Evolutionary conservation across 495 filamentous ascomycete genomes (phyloP).

Genomic region (Chaetomium fimeti): DNA sequence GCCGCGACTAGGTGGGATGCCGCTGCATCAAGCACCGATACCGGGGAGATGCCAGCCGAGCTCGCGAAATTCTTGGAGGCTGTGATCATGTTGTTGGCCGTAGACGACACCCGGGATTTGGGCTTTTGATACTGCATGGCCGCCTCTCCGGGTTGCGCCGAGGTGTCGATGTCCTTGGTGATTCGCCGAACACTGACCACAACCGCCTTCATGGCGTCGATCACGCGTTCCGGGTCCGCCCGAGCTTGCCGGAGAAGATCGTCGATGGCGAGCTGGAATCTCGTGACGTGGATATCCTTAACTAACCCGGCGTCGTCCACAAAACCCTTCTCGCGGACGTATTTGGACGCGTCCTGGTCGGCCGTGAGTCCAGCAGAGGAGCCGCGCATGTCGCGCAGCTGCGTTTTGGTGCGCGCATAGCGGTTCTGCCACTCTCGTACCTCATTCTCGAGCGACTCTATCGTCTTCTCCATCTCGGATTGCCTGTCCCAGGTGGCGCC

Average conservation of each 20-base stretch:
- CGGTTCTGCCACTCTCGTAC: conserved; percentile 84
- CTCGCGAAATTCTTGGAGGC: conserved; percentile 85
- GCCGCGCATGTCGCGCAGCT: conserved; percentile 75
- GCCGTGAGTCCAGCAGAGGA: conserved; percentile 72
- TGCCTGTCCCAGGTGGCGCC: conserved; percentile 78
- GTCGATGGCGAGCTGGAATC: conserved; percentile 92
- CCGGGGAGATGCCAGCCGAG: conserved; percentile 81
- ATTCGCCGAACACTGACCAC: conserved; percentile 77
- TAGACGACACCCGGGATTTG: conserved; percentile 76
- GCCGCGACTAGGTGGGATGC: conserved; percentile 87
- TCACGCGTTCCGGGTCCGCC: conserved; percentile 62
- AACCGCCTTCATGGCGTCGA: conserved; percentile 78
- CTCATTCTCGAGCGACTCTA: conserved; percentile 74
- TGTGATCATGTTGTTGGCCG: conserved; percentile 93
- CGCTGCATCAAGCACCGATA: conserved; percentile 91
- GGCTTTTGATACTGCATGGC: conserved; percentile 59
- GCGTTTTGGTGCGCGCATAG: conserved; percentile 82
- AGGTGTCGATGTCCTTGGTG: conserved; percentile 70
- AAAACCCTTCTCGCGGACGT: conserved; percentile 68
- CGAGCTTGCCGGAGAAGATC: conserved; percentile 81
- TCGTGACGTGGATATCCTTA: conserved; percentile 87
- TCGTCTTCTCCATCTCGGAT: conserved; percentile 67
- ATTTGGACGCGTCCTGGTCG: conserved; percentile 60
- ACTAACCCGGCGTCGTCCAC: conserved; percentile 71
- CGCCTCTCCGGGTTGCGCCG: conserved; percentile 49